A percentile compares a stretch with the other conserved stretches of the same genome.
These are phyloP conservation scores for Tuber aestivum DNA, from an alignment of 495 filamentous ascomycete species.

Conservation along the genomic window DNA sequence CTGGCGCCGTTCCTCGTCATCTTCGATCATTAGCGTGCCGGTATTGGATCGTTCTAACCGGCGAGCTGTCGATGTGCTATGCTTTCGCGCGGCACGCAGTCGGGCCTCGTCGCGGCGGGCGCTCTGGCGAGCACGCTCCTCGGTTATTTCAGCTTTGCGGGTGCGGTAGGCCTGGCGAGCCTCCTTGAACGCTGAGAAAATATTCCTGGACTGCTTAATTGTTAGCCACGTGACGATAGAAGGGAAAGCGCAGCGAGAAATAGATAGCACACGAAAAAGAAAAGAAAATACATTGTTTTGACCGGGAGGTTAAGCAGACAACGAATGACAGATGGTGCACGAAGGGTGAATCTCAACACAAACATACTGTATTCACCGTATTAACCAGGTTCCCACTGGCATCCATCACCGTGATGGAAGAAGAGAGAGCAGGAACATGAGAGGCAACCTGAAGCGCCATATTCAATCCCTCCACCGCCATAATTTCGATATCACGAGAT, in stretches of 20 bases:
- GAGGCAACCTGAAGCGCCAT: conserved; percentile 29
- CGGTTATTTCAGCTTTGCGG: conserved; percentile 40
- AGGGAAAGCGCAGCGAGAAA: neutral
- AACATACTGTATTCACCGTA: conserved; percentile 40
- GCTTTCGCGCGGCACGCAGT: conserved; percentile 18
- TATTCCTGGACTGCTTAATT: conserved; percentile 31
- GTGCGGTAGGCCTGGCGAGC: conserved; percentile 38
- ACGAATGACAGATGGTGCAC: conserved; percentile 22
- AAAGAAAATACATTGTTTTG: neutral
- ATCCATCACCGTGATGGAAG: conserved; percentile 29
- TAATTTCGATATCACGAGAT: conserved; percentile 2
- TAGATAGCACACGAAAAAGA: neutral
- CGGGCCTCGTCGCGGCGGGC: conserved; percentile 30
- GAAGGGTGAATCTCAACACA: neutral
- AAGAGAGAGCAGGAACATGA: conserved; percentile 24
- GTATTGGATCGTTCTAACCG: conserved; percentile 2
- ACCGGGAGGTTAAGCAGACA: neutral
- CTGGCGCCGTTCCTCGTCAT: conserved; percentile 11
- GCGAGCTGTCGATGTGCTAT: conserved; percentile 12
- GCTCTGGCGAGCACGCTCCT: conserved; percentile 36
- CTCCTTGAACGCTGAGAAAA: conserved; percentile 38
- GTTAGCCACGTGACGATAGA: neutral
- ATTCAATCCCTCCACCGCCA: conserved; percentile 26
- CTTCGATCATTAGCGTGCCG: conserved; percentile 10
- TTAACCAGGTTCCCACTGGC: conserved; percentile 32